These are phyloP conservation scores for Plasmodium ovale DNA, from an alignment of 169 alveolate genomes.

Conservation along the genomic window DNA sequence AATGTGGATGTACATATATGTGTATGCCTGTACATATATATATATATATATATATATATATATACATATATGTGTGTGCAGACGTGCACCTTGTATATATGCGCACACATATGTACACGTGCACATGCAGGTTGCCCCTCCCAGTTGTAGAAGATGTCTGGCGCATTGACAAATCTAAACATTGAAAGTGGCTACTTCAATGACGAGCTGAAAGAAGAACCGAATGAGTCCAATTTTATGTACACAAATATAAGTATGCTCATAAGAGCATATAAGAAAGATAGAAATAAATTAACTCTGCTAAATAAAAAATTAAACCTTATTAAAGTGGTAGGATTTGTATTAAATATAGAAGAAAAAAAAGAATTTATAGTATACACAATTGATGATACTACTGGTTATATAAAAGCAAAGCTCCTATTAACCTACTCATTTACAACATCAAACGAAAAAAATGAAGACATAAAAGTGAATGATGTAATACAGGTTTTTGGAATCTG, in stretches of 20 bases:
- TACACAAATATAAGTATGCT: conserved; percentile 54
- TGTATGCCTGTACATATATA: neutral
- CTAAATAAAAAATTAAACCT: conserved; percentile 72
- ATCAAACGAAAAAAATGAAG: conserved; percentile 28
- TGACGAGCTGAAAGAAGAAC: conserved; percentile 71
- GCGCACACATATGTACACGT: neutral
- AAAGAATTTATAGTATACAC: conserved; percentile 71
- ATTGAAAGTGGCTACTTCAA: conserved; percentile 73
- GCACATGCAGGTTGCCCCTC: neutral
- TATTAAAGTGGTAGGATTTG: conserved; percentile 74
- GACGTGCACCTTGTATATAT: neutral
- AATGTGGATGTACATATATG: neutral
- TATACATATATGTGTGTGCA: neutral
- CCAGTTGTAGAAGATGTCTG: conserved; percentile 4
- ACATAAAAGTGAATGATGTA: conserved; percentile 47
- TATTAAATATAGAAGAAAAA: conserved; percentile 64
- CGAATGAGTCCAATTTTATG: conserved; percentile 70
- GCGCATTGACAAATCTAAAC: conserved; percentile 41
- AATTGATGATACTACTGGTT: conserved; percentile 77
- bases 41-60: neutral
- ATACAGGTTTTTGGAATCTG: conserved; percentile 71
- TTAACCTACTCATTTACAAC: conserved; percentile 53
- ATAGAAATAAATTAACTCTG: conserved; percentile 46
- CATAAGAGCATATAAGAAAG: conserved; percentile 67
- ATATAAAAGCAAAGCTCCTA: conserved; percentile 63